Conservation (phyloP, 2,329 filamentous ascomycete genomes). For the Fonsecaea multimorphosa region DNA sequence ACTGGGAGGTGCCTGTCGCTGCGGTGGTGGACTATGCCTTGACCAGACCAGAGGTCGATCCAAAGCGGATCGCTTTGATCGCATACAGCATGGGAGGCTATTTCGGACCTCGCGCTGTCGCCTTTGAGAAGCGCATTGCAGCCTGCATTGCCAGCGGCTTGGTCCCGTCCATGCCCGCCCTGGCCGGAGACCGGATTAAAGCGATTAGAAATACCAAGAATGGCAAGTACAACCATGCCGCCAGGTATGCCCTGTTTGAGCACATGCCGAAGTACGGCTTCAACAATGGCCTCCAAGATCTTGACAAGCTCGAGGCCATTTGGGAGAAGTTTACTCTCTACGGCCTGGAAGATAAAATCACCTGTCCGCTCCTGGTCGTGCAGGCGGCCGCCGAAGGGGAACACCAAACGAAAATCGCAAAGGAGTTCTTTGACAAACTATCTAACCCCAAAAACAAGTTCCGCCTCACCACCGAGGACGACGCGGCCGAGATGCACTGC, state of each 20-base stretch:
- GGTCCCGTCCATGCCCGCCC: conserved; percentile 3
- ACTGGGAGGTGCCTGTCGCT: conserved; percentile 44
- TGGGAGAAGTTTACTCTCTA: conserved; percentile 15
- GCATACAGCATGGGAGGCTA: conserved; percentile 44
- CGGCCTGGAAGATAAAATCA: conserved; percentile 23
- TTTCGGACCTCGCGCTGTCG: conserved; percentile 43
- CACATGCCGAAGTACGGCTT: conserved; percentile 27
- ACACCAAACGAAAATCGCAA: conserved; percentile 2
- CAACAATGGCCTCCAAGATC: conserved; percentile 13
- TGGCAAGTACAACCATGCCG: conserved; percentile 8
- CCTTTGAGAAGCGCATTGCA: conserved; percentile 42
- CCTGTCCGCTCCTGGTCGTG: conserved; percentile 19
- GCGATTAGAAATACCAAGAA: not conserved
- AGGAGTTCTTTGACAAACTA: conserved; percentile 22
- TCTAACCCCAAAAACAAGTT: conserved; percentile 24
- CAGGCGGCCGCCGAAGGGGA: conserved; percentile 22
- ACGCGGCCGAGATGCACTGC: conserved; percentile 25
- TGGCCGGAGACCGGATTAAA: not conserved
- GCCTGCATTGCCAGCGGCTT: conserved; percentile 38
- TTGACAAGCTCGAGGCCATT: conserved; percentile 4
- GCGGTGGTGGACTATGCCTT: conserved; percentile 44
- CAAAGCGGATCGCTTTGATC: conserved; percentile 39
- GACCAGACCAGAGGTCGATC: conserved; percentile 38
- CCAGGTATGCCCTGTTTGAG: conserved; percentile 13
- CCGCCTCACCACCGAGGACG: conserved; percentile 19